Evolutionary conservation across 1,284 basidiomycete genomes (phyloP), one percentile per base, ranked within the genome.

Genomic region (Rhodotorula sp.): DNA sequence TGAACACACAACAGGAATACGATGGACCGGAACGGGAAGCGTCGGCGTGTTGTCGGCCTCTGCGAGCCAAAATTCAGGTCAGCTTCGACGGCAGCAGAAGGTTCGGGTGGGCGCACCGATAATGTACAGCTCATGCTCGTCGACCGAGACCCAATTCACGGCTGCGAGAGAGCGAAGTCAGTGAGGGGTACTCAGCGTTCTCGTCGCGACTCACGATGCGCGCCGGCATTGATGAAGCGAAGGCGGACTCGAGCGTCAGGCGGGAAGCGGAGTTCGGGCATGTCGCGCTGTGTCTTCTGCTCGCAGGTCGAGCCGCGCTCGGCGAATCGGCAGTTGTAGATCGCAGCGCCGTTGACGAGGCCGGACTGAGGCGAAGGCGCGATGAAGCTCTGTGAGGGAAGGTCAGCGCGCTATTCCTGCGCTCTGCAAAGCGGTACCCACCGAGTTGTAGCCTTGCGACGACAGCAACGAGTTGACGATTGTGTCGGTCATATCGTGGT

Each of bases 301-400:
- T 62, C 72, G 71, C 77, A 74, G 22, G 59, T 59, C 10, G 79
- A 79, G 5, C 81, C 82, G 15, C 78, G 79, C 13, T 77, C 67
- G 70, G 78, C 58, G 66, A 67, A 32, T n/a, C 66, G 48, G 73
- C 80, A 81, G 58, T 78, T 62, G 63, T 77, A 85, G 20, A 82
- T 79, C 8, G 85, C 85, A 30, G 78, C 73, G 2, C 86, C 86
- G 63, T 87, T 86, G 76, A 87, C 81, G 30, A 86, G 76, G 3
- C 84, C 85, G 0, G 83, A 80, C 62, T 84, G 78, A 1, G 83
- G 80, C 3, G 78, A 77, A 3, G 77, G 77, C 11, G 78, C 76
- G 13, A 77, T 79, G 49, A 74, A 66, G n/a, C 75, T 44, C 39
- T 44, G 39, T 17, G 39, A 44, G 39, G 39, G 39, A 44, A 44